A percentile compares a stretch with the other conserved stretches of the same genome.
Conservation (phyloP, 371 early-diverging fungal species). For the Haplosporangium sp. region DNA sequence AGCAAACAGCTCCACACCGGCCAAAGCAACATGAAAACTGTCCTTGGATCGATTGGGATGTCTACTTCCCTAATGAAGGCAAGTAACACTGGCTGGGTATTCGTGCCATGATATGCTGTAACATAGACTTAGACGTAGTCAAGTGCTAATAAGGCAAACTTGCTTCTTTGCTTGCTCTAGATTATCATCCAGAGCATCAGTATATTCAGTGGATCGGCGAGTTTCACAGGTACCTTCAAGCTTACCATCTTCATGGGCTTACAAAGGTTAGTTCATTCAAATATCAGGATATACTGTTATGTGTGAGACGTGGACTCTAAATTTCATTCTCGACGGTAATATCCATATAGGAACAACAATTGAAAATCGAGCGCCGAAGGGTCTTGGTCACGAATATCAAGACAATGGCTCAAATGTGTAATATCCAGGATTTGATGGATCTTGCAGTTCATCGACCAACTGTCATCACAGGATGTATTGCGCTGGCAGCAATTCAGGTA, state of each 20-base stretch:
- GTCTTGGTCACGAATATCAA: slow-evolving; percentile 35
- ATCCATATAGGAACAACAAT: slow-evolving; percentile 4
- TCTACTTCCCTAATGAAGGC: slow-evolving; percentile 44
- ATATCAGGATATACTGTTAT: neutral
- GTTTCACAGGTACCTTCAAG: slow-evolving; percentile 24
- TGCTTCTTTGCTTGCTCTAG: slow-evolving; percentile 3
- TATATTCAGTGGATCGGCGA: slow-evolving; percentile 39
- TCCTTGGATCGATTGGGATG: slow-evolving; percentile 49
- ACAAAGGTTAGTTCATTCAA: slow-evolving; percentile 14
- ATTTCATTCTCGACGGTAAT: neutral
- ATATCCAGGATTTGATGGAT: slow-evolving; percentile 21
- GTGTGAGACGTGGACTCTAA: neutral
- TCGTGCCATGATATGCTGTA: neutral
- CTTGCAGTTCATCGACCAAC: slow-evolving; percentile 22
- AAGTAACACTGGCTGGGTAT: neutral
- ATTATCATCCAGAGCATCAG: slow-evolving; percentile 30
- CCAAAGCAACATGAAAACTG: slow-evolving; percentile 14
- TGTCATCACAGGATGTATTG: slow-evolving; percentile 31
- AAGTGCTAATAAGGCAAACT: too few relatives aligned
- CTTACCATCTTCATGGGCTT: slow-evolving; percentile 18
- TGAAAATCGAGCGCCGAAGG: slow-evolving; percentile 12
- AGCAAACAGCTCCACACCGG: slow-evolving; percentile 2
- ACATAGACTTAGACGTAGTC: neutral
- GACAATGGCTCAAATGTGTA: slow-evolving; percentile 25
- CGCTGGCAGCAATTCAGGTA: slow-evolving; percentile 46